These are phyloP conservation scores for Colletotrichum orchidophilum DNA, from an alignment of 2,329 filamentous ascomycete genomes.

Conservation along the genomic window DNA sequence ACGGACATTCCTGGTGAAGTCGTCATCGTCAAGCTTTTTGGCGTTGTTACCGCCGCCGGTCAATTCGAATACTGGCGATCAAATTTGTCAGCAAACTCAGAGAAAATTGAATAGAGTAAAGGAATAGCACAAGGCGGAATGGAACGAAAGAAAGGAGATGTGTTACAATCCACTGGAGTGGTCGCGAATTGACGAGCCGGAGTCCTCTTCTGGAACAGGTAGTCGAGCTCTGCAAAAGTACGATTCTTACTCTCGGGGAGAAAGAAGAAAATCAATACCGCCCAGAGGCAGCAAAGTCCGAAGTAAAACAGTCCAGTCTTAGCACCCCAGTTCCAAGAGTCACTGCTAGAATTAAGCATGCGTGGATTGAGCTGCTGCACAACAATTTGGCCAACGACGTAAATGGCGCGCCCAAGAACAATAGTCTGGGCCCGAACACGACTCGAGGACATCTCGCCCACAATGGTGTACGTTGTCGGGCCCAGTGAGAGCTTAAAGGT, in stretches of 20 bases:
- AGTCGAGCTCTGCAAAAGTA: constrained; percentile 57
- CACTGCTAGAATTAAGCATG: constrained; percentile 42
- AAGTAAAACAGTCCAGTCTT: constrained; percentile 49
- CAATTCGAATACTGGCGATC: constrained; percentile 27
- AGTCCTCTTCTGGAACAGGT: constrained; percentile 52
- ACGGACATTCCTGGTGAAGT: not conserved
- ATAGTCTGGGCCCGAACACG: constrained; percentile 57
- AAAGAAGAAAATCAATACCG: constrained; percentile 54
- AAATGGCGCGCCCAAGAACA: constrained; percentile 52
- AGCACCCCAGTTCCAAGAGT: constrained; percentile 48
- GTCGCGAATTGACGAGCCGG: constrained; percentile 45
- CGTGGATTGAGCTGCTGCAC: constrained; percentile 49
- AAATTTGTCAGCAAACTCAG: not conserved
- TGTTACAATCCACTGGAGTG: constrained; percentile 41
- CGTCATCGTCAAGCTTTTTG: constrained; percentile 1
- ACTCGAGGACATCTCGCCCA: constrained; percentile 54
- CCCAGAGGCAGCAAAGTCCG: constrained; percentile 51
- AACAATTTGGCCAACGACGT: constrained; percentile 53
- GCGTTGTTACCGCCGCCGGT: constrained; percentile 1
- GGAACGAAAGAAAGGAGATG: not conserved
- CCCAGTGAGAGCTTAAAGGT: constrained; percentile 56
- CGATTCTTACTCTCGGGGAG: constrained; percentile 56
- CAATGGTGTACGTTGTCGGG: constrained; percentile 54
- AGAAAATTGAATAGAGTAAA: not conserved
- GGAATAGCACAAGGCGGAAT: not conserved